Evolutionary conservation across 2,329 filamentous ascomycete genomes (phyloP).

Genomic region (Diaporthe amygdali): DNA sequence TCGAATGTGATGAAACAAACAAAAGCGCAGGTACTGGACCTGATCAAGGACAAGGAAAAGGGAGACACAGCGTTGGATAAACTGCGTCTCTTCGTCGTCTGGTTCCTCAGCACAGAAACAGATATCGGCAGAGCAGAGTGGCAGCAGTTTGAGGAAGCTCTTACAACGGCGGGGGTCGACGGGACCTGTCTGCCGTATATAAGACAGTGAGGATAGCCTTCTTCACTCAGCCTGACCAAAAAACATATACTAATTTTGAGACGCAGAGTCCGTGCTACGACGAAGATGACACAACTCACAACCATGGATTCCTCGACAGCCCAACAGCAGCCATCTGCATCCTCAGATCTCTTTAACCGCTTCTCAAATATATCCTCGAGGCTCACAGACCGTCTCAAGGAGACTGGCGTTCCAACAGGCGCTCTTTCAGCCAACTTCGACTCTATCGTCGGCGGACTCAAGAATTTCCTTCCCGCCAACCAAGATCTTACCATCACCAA

Average conservation of each 20-base stretch:
- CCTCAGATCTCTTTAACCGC: slow-evolving; percentile 84
- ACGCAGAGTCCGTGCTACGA: slow-evolving; percentile 85
- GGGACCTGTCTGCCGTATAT: slow-evolving; percentile 83
- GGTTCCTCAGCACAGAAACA: slow-evolving; percentile 92
- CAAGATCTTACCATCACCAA: slow-evolving; percentile 96
- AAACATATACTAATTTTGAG: slow-evolving; percentile 31
- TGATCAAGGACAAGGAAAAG: slow-evolving; percentile 81
- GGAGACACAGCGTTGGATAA: slow-evolving; percentile 88
- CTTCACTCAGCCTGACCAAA: background rate
- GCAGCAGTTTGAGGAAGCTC: slow-evolving; percentile 82
- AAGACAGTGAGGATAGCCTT: slow-evolving; percentile 66
- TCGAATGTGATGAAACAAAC: slow-evolving; percentile 91
- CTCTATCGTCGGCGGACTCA: slow-evolving; percentile 92
- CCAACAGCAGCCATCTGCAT: slow-evolving; percentile 60
- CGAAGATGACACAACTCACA: slow-evolving; percentile 97
- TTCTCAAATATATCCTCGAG: slow-evolving; percentile 92
- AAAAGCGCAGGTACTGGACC: slow-evolving; percentile 85
- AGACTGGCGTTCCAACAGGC: slow-evolving; percentile 76
- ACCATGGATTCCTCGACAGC: slow-evolving; percentile 80
- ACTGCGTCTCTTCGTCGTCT: slow-evolving; percentile 92
- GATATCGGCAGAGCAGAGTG: slow-evolving; percentile 84
- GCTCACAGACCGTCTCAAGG: slow-evolving; percentile 92
- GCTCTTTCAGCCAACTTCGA: slow-evolving; percentile 83
- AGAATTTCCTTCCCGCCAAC: slow-evolving; percentile 96
- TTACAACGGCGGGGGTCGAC: slow-evolving; percentile 77